Base-by-base conservation (phyloP, 352 stramenopile genomes). In the Pseudoperonospora humuli region DNA sequence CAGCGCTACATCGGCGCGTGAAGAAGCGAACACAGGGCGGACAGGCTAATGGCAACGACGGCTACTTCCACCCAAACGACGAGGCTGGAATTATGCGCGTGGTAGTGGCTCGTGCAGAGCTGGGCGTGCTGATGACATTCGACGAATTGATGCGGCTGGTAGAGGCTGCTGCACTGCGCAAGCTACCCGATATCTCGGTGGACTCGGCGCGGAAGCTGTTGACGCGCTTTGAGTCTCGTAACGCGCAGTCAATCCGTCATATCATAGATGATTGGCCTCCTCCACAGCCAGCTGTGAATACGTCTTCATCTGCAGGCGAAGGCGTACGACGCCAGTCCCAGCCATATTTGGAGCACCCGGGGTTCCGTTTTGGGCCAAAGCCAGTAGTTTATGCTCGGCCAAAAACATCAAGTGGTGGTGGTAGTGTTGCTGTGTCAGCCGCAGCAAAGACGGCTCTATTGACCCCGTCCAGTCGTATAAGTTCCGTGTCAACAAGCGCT, bases 61-160 rank as follows among this genome's bases (percentile, higher is more conserved):
- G 37, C 0, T 81, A 81, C 26, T 74, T 81, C 45, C 63, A 73
- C 20, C 50, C 57, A 1, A 70, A 70, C 31, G 72, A 84, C 45
- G 70, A 82, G 39, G 53, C 61, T 10, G 70, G 70, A 0, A 72
- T 84, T 33, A 60, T 80, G 45, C 66, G 67, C 14, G 67, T 84
- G 5, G 58, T 84, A 0, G 51, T 74, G 10, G 69, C 69, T 34
- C 69, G 62, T 18, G 70, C 70, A 2, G 67, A 85, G 32, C 24
- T 85, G 25, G 73, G 73, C 18, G 70, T 85, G 18, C 39, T 79
- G 19, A 83, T 85, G 73, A 75, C 61, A 14, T 83, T 79, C 37
- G 67, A 74, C 3, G 73, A 85, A 45, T 39, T 85, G 20, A 72
- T 77, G 50, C 54, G 68, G 19, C 56, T 84, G 8, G 55, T 84